These are phyloP conservation scores for Syzygium malaccense DNA, from an alignment of 441 rosid genomes.

Conservation along the genomic window DNA sequence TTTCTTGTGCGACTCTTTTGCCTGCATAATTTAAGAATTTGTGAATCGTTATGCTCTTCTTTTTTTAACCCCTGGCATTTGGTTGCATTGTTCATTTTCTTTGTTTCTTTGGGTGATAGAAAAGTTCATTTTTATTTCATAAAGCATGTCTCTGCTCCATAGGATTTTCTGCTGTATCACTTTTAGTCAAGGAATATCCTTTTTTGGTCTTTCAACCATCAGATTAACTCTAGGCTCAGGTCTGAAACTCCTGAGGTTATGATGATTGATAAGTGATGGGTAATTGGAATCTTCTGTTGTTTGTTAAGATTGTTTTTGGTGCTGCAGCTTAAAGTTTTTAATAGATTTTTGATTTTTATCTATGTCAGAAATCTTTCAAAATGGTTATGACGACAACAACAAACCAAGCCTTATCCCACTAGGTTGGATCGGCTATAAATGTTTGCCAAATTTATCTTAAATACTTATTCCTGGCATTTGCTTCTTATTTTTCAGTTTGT, in stretches of 20 bases:
- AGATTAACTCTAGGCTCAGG: background rate
- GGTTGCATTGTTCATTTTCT: background rate
- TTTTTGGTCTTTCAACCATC: background rate
- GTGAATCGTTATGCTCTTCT: background rate
- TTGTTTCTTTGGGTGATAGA: background rate
- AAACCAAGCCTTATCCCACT: background rate
- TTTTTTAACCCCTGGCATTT: background rate
- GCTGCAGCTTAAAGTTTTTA: background rate
- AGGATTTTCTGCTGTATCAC: background rate
- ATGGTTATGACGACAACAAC: background rate
- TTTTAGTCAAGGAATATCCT: background rate
- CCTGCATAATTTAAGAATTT: background rate
- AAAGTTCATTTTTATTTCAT: background rate
- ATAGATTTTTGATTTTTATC: background rate
- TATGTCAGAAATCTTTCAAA: background rate
- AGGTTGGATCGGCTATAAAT: background rate
- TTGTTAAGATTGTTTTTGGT: background rate
- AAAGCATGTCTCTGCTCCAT: background rate
- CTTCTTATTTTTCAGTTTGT: background rate
- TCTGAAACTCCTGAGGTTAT: background rate
- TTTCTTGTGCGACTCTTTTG: background rate
- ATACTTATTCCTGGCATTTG: background rate
- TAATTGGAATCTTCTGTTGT: background rate
- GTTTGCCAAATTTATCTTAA: background rate
- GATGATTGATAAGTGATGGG: background rate